Conservation (phyloP, 352 stramenopile species). For the Phytopythium helicoides region DNA sequence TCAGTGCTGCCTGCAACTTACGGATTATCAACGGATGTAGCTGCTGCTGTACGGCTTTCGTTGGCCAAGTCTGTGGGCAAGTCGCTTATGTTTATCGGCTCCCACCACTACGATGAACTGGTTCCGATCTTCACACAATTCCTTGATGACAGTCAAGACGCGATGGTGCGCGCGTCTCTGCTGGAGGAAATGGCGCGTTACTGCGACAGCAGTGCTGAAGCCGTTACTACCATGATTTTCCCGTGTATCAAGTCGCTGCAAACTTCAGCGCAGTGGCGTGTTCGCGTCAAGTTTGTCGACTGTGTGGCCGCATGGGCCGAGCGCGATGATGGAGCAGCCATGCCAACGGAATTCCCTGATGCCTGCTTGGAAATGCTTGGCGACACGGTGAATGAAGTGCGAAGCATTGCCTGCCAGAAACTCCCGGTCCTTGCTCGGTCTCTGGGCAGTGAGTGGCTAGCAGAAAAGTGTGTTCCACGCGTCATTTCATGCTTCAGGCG, state of each 20-base stretch:
- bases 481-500: slow-evolving; percentile 62
- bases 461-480: slow-evolving; percentile 59
- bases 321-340: slow-evolving; percentile 47
- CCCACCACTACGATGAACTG: slow-evolving; percentile 75
- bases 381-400: slow-evolving; percentile 76
- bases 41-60: slow-evolving; percentile 68
- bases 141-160: slow-evolving; percentile 78
- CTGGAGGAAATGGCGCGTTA: slow-evolving; percentile 82
- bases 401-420: slow-evolving; percentile 54
- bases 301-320: slow-evolving; percentile 81
- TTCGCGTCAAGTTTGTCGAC: slow-evolving; percentile 85
- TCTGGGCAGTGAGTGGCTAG: slow-evolving; percentile 77
- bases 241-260: slow-evolving; percentile 63
- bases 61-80: slow-evolving; percentile 76
- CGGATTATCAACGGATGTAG: slow-evolving; percentile 70
- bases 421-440: slow-evolving; percentile 63
- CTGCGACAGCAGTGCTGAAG: slow-evolving; percentile 64
- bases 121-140: slow-evolving; percentile 84
- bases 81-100: slow-evolving; percentile 63
- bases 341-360: slow-evolving; percentile 71
- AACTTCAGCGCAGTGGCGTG: slow-evolving; percentile 74
- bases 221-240: slow-evolving; percentile 66
- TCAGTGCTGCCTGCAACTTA: slow-evolving; percentile 81
- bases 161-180: slow-evolving; percentile 70
- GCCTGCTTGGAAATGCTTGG: slow-evolving; percentile 62